These are phyloP conservation scores for Steccherinum ochraceum DNA, from an alignment of 768 basidiomycete species.

Conservation along the genomic window DNA sequence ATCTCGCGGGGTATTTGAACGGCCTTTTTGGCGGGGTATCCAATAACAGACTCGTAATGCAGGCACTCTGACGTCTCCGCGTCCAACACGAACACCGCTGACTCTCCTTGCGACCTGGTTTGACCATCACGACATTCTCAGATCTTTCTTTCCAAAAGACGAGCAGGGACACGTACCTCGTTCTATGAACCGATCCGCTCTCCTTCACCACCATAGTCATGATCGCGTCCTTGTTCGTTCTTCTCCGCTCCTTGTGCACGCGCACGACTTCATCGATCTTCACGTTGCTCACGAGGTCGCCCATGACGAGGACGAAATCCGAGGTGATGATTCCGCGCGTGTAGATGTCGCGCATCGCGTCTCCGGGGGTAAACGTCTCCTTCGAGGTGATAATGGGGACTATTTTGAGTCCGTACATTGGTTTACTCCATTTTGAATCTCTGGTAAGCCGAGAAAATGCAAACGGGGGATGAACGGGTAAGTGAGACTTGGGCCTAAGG, in stretches of 20 bases:
- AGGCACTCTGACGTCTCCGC: slow-evolving; percentile 72
- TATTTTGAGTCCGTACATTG: slow-evolving; percentile 74
- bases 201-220: slow-evolving; percentile 95
- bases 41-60: slow-evolving; percentile 75
- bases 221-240: slow-evolving; percentile 85
- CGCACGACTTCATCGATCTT: slow-evolving; percentile 85
- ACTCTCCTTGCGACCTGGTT: slow-evolving; percentile 61
- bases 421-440: slow-evolving; percentile 80
- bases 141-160: neutral
- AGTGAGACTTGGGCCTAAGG: slow-evolving; percentile 1
- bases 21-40: slow-evolving; percentile 56
- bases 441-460: slow-evolving; percentile 30
- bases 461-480: neutral
- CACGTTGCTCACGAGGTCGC: slow-evolving; percentile 91
- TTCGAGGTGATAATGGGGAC: slow-evolving; percentile 81
- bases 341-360: slow-evolving; percentile 92
- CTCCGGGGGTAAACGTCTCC: slow-evolving; percentile 83
- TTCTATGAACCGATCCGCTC: slow-evolving; percentile 63
- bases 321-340: slow-evolving; percentile 83
- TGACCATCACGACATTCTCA: neutral
- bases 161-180: slow-evolving; percentile 43
- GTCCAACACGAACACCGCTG: slow-evolving; percentile 75
- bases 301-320: slow-evolving; percentile 88
- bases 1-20: slow-evolving; percentile 75
- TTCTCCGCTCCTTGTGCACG: slow-evolving; percentile 81